Conservation (phyloP, 495 filamentous ascomycete genomes). For the Tuber microsphaerosporum region DNA sequence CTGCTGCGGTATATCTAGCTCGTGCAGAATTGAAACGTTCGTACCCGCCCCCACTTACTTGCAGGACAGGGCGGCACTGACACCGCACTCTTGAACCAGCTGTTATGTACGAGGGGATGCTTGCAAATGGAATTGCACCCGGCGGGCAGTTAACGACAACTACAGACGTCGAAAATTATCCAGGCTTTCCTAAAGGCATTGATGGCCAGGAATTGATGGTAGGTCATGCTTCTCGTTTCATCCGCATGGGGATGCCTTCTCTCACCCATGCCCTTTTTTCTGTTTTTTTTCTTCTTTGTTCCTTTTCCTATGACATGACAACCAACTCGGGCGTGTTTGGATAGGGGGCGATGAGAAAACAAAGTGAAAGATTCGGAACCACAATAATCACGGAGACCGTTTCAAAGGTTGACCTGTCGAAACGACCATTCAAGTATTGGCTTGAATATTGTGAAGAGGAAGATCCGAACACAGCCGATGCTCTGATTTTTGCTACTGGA, state of each 20-base stretch:
- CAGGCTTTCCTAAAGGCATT: slow-evolving; percentile 83
- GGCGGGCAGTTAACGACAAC: slow-evolving; percentile 96
- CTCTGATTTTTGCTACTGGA: slow-evolving; percentile 90
- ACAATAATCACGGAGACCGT: slow-evolving; percentile 88
- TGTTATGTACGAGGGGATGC: slow-evolving; percentile 93
- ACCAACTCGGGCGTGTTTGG: slow-evolving; percentile 2
- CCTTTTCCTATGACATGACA: not conserved
- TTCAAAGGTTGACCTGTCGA: slow-evolving; percentile 73
- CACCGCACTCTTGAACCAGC: slow-evolving; percentile 46
- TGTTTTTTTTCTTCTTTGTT: not conserved
- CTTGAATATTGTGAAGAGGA: slow-evolving; percentile 70
- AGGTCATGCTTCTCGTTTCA: slow-evolving; percentile 15
- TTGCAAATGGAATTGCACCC: slow-evolving; percentile 91
- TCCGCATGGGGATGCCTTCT: not conserved
- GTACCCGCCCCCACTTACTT: slow-evolving; percentile 12
- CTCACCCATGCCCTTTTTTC: not conserved
- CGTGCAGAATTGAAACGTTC: slow-evolving; percentile 78
- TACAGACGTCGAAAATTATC: slow-evolving; percentile 96
- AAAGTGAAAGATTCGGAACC: slow-evolving; percentile 87
- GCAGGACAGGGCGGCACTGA: slow-evolving; percentile 10
- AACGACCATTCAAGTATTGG: slow-evolving; percentile 86
- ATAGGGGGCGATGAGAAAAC: slow-evolving; percentile 80
- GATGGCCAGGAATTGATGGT: slow-evolving; percentile 81
- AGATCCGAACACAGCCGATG: slow-evolving; percentile 71
- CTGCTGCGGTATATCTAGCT: slow-evolving; percentile 89